Evolutionary conservation across 139 green algal species (phyloP), one percentile per base, ranked within the genome.

Genomic region (Chlorella sp.): DNA sequence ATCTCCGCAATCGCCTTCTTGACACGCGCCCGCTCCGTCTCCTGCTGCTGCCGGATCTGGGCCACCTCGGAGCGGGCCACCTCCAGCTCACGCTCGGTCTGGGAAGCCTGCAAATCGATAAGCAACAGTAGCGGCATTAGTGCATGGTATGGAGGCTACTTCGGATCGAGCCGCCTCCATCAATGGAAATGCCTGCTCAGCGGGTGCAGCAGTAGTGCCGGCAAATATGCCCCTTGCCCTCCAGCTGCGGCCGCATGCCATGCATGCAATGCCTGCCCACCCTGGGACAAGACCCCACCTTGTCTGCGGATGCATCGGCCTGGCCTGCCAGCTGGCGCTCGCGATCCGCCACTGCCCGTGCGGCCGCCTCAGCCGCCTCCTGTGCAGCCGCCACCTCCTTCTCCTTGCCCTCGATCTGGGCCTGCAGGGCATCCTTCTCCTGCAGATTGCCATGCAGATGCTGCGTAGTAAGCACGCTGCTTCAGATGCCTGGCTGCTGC

Each of bases 1-100:
- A 89, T 86, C 60, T 92, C 89, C 0, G 70, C 76, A 19, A 92
- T 85, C 28, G 86, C 89, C 62, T 80, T 87, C 76, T 92, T 92
- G 1, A 92, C 84, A 3, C 88, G 62, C 30, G 76, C 85, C 20
- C 85, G 76, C 56, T 92, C 89, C 7, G 76, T 48, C 64, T 92
- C 89, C 65, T 85, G 58, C 60, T 92, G 87, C 78, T 86, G 85
- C 73, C 64, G 54, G 56, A 90, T 87, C 7, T 65, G 32, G 16
- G 76, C 56, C 41, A 85, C 62, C 65, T 83, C 84, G 11, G 73
- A 86, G 9, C 60, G 68, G 3, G 51, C 67, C 3, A 81, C 65
- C 60, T 85, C 75, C n/a, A 84, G 14, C 34, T 85, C 84, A 13
- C 41, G 28, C 46, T 32, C 75, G 4, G 62, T 43, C 77, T 73